These are phyloP conservation scores for Purpureocillium lavendulum DNA, from an alignment of 2,329 filamentous ascomycete genomes.

Conservation along the genomic window DNA sequence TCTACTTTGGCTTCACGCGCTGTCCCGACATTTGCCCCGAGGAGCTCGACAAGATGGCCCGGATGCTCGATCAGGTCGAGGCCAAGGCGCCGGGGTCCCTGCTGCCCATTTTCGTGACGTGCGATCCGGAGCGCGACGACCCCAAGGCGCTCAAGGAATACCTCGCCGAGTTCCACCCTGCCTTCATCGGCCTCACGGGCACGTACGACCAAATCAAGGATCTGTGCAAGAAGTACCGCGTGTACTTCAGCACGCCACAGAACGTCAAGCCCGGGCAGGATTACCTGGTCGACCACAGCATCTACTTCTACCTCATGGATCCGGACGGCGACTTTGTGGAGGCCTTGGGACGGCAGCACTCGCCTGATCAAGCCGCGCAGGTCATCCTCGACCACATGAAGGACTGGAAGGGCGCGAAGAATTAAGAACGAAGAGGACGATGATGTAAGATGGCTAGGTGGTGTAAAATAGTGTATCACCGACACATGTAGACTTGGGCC, in stretches of 20 bases:
- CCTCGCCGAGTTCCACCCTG: slow-evolving; percentile 80
- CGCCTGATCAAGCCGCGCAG: slow-evolving; percentile 73
- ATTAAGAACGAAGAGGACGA: background rate
- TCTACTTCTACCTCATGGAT: slow-evolving; percentile 99
- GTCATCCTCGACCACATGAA: slow-evolving; percentile 82
- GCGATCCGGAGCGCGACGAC: slow-evolving; percentile 86
- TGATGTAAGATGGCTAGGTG: background rate
- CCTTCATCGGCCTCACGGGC: slow-evolving; percentile 82
- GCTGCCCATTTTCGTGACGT: slow-evolving; percentile 85
- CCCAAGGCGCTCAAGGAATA: slow-evolving; percentile 80
- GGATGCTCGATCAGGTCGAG: slow-evolving; percentile 72
- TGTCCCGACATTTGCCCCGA: slow-evolving; percentile 98
- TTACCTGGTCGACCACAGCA: slow-evolving; percentile 96
- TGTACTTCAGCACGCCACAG: slow-evolving; percentile 91
- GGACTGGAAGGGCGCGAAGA: slow-evolving; percentile 30
- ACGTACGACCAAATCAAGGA: slow-evolving; percentile 90
- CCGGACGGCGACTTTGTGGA: slow-evolving; percentile 98
- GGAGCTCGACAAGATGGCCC: slow-evolving; percentile 98
- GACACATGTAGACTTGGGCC: background rate
- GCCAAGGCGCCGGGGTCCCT: slow-evolving; percentile 44
- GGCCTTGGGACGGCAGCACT: slow-evolving; percentile 90
- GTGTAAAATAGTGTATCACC: slow-evolving; percentile 1
- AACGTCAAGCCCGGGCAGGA: slow-evolving; percentile 89
- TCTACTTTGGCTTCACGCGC: slow-evolving; percentile 98
- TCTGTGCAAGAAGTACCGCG: slow-evolving; percentile 90